These are phyloP conservation scores for Solidago caesia DNA, from an alignment of 129 eudicot genomes.

Conservation along the genomic window DNA sequence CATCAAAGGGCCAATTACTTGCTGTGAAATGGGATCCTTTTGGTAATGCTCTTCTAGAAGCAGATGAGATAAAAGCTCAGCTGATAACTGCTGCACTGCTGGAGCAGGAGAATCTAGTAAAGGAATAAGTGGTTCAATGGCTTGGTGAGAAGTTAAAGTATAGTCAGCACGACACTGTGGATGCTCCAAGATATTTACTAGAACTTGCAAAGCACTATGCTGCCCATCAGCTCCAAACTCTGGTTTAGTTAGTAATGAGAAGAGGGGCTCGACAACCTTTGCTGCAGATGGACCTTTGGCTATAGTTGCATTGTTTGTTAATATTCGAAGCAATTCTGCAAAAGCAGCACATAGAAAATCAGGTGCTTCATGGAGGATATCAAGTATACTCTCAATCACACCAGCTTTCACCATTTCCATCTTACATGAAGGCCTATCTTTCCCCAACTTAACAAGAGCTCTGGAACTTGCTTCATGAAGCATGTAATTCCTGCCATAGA, in stretches of 20 bases:
- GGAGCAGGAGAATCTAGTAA: constrained; percentile 86
- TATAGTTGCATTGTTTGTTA: constrained; percentile 93
- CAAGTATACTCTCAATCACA: constrained; percentile 80
- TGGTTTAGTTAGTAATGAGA: constrained; percentile 55
- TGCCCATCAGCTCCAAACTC: constrained; percentile 97
- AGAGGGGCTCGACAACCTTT: constrained; percentile 94
- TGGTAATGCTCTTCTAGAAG: constrained; percentile 92
- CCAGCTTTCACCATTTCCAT: constrained; percentile 99
- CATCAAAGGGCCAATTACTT: constrained; percentile 89
- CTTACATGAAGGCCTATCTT: constrained; percentile 93
- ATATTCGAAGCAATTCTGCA: constrained; percentile 84
- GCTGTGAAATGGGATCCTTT: constrained; percentile 69
- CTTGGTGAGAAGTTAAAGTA: constrained; percentile 80
- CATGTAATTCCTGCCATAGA: constrained; percentile 72
- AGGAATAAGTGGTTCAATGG: constrained; percentile 86
- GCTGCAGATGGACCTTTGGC: constrained; percentile 98
- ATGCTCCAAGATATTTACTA: constrained; percentile 89
- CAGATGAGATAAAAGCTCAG: constrained; percentile 90
- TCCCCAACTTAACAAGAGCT: constrained; percentile 96
- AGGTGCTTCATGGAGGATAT: constrained; percentile 89
- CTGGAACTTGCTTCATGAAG: constrained; percentile 89
- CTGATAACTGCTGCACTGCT: constrained; percentile 92
- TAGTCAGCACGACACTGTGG: constrained; percentile 91
- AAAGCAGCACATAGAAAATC: constrained; percentile 92
- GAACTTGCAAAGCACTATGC: constrained; percentile 91